Percentiles rank a stretch among this genome's conserved stretches.
Conservation (phyloP, 306 rosid genomes). For the Casuarina glauca region DNA sequence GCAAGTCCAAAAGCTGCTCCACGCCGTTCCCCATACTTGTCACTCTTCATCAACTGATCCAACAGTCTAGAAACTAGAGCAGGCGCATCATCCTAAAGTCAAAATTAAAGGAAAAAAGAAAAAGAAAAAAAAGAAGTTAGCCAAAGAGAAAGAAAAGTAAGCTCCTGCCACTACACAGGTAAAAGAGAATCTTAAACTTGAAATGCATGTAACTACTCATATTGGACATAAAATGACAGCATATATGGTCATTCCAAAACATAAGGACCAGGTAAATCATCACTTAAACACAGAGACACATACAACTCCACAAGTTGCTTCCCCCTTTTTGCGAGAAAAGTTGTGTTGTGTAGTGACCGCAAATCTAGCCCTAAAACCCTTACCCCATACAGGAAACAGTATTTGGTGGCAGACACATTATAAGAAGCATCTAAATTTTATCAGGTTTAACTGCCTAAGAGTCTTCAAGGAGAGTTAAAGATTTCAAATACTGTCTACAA, state of each 20-base stretch:
- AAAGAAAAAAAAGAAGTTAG: constrained; percentile 8
- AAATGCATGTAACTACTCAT: not conserved
- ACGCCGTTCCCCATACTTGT: constrained; percentile 92
- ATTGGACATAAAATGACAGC: not conserved
- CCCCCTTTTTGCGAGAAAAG: not conserved
- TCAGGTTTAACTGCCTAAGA: constrained; percentile 15
- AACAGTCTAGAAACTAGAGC: constrained; percentile 74
- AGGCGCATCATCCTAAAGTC: constrained; percentile 71
- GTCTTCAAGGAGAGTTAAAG: constrained; percentile 5
- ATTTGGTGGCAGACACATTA: not conserved
- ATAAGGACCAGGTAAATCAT: not conserved
- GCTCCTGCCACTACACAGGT: constrained; percentile 13
- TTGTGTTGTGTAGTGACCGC: not conserved
- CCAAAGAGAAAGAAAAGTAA: constrained; percentile 16
- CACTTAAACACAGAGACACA: not conserved
- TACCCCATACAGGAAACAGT: not conserved
- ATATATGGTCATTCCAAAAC: not conserved
- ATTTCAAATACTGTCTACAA: constrained; percentile 13
- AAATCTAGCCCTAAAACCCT: not conserved
- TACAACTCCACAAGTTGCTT: not conserved
- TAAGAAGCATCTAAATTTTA: not conserved
- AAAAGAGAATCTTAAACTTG: not conserved
- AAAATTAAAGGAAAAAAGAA: not conserved
- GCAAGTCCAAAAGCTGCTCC: constrained; percentile 99
- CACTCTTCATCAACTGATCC: constrained; percentile 90